These are phyloP conservation scores for Pulchroboletus neoregius DNA, from an alignment of 1,284 basidiomycete genomes.

Conservation along the genomic window DNA sequence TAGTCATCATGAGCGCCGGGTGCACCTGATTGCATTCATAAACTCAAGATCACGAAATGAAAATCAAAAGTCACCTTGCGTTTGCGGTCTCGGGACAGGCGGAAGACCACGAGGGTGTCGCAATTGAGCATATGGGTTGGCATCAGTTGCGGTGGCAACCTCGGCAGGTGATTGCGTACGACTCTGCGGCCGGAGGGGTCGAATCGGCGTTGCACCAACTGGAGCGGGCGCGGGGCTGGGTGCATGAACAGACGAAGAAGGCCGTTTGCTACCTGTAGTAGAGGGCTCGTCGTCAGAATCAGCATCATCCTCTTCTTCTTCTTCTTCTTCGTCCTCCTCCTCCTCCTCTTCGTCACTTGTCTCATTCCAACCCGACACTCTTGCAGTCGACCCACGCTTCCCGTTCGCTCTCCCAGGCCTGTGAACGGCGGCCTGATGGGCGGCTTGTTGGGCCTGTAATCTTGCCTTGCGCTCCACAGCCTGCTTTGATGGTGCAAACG, in stretches of 20 bases:
- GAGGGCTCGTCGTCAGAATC: slow-evolving; percentile 57
- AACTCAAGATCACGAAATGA: slow-evolving; percentile 9
- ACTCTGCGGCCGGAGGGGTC: slow-evolving; percentile 31
- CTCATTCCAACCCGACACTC: slow-evolving; percentile 61
- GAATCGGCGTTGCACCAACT: slow-evolving; percentile 25
- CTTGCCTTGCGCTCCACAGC: slow-evolving; percentile 81
- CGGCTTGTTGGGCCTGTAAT: slow-evolving; percentile 75
- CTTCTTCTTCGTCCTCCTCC: slow-evolving; percentile 69
- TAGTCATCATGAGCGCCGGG: slow-evolving; percentile 23
- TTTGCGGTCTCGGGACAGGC: slow-evolving; percentile 37
- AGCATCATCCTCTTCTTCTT: slow-evolving; percentile 70
- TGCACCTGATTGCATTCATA: slow-evolving; percentile 14
- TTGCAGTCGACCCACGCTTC: slow-evolving; percentile 41
- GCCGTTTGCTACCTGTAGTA: slow-evolving; percentile 32
- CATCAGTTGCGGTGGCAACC: slow-evolving; percentile 29
- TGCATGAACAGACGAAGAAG: slow-evolving; percentile 22
- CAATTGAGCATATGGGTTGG: slow-evolving; percentile 34
- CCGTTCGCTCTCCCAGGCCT: slow-evolving; percentile 70
- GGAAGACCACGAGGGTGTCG: slow-evolving; percentile 42
- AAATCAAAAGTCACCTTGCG: slow-evolving; percentile 31
- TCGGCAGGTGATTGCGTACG: slow-evolving; percentile 32
- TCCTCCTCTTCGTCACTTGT: slow-evolving; percentile 80
- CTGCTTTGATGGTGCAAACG: slow-evolving; percentile 79
- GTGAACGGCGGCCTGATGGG: slow-evolving; percentile 67
- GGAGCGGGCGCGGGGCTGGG: slow-evolving; percentile 25